These are phyloP conservation scores for Kwoniella heveanensis DNA, from an alignment of 768 basidiomycete genomes.

Conservation along the genomic window DNA sequence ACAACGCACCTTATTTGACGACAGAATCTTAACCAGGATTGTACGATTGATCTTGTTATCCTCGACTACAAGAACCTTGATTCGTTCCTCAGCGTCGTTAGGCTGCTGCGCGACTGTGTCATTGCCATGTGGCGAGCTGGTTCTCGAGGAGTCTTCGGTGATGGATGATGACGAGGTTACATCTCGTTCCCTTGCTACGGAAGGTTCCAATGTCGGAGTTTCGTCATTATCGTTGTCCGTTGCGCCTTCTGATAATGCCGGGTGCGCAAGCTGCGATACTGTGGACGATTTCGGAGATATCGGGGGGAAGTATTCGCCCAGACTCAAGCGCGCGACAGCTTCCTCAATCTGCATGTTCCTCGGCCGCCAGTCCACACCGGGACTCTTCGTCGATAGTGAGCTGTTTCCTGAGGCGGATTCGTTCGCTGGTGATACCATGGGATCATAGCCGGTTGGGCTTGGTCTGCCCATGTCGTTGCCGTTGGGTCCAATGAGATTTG, in stretches of 20 bases:
- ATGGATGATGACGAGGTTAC: background rate
- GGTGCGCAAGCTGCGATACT: background rate
- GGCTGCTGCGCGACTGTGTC: background rate
- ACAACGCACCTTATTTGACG: constrained; percentile 25
- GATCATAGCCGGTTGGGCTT: background rate
- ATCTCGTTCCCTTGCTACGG: background rate
- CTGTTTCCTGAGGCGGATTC: background rate
- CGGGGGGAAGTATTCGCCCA: constrained; percentile 47
- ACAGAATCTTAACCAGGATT: constrained; percentile 38
- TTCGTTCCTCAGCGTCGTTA: constrained; percentile 9
- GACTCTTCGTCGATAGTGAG: background rate
- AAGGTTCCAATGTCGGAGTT: background rate
- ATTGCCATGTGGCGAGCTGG: background rate
- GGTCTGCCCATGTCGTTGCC: constrained; percentile 7
- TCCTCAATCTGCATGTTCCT: constrained; percentile 35
- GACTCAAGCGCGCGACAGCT: constrained; percentile 36
- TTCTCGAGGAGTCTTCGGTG: no score
- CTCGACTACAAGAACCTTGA: constrained; percentile 51
- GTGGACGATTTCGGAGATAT: background rate
- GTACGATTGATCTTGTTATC: constrained; percentile 48
- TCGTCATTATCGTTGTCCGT: background rate
- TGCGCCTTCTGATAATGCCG: background rate
- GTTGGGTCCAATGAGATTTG: constrained; percentile 9
- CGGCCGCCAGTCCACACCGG: constrained; percentile 24
- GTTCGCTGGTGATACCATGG: background rate